Percentiles rank a stretch among this genome's conserved stretches.
phyloP scores from a whole-genome alignment of 2,329 filamentous ascomycete genomes.

The Fusarium protoensiforme region DNA sequence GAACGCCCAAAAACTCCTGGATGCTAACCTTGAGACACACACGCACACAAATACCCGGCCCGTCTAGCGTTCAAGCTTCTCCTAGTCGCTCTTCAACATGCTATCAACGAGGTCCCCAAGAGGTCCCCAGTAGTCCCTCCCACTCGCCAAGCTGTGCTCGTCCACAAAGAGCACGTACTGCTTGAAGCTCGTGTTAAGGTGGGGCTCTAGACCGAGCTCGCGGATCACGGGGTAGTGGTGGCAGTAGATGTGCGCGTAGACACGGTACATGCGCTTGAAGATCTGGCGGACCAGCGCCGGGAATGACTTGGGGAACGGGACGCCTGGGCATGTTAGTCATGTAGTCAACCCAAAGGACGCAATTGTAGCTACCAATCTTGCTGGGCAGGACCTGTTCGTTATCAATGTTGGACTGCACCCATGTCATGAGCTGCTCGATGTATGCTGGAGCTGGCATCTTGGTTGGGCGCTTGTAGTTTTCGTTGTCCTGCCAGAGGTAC shows the following conservation, averaged over 20 bases:
- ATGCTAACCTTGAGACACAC: constrained; percentile 12
- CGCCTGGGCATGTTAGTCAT: constrained; percentile 63
- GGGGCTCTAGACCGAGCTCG: constrained; percentile 93
- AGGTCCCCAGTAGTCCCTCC: constrained; percentile 97
- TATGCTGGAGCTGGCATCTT: constrained; percentile 98
- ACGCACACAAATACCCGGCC: neutral
- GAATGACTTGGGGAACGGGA: constrained; percentile 95
- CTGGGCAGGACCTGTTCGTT: constrained; percentile 96
- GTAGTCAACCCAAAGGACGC: neutral
- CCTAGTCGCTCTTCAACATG: constrained; percentile 92
- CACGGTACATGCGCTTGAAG: constrained; percentile 98
- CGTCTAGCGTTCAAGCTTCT: constrained; percentile 20
- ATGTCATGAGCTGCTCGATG: constrained; percentile 97
- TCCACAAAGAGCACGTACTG: constrained; percentile 99
- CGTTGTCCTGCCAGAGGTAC: constrained; percentile 97
- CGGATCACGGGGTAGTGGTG: constrained; percentile 98
- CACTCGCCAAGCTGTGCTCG: constrained; percentile 91
- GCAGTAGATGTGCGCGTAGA: constrained; percentile 99
- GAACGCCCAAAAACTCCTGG: constrained; percentile 36
- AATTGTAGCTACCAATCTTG: constrained; percentile 74
- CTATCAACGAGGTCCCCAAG: constrained; percentile 96
- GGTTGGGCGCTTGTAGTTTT: constrained; percentile 93
- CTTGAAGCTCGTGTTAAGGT: constrained; percentile 99
- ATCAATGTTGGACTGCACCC: constrained; percentile 95
- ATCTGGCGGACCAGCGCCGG: constrained; percentile 89